Evolutionary conservation across 2,329 filamentous ascomycete genomes (phyloP).

Genomic region (Aspergillus melleus): DNA sequence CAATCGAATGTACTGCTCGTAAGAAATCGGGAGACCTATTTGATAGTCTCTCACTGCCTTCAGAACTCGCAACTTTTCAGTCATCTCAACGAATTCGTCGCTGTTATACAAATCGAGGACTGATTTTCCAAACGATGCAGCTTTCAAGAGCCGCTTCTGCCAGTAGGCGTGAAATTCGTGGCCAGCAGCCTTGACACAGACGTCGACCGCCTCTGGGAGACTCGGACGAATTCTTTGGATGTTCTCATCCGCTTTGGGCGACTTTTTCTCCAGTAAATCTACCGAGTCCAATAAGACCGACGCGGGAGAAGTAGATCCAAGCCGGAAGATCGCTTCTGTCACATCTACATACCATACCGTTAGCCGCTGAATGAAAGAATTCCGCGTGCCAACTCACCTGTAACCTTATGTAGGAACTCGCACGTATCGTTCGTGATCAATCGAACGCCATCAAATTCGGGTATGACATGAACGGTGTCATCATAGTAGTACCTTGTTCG

Average conservation of each 20-base stretch:
- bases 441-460: constrained; percentile 85
- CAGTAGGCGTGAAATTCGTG: constrained; percentile 87
- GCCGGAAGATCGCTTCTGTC: constrained; percentile 83
- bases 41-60: constrained; percentile 92
- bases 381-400: constrained; percentile 46
- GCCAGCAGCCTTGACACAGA: constrained; percentile 88
- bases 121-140: constrained; percentile 95
- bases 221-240: constrained; percentile 89
- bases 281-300: constrained; percentile 93
- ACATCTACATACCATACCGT: constrained; percentile 52
- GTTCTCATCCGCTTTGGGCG: constrained; percentile 95
- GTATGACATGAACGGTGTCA: constrained; percentile 81
- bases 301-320: constrained; percentile 83
- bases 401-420: constrained; percentile 94
- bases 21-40: constrained; percentile 84
- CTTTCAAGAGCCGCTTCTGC: constrained; percentile 95
- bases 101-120: constrained; percentile 97
- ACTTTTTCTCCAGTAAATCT: constrained; percentile 86
- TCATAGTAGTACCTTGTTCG: constrained; percentile 79
- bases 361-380: neutral
- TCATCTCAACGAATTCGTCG: constrained; percentile 98
- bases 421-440: constrained; percentile 91
- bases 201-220: constrained; percentile 89
- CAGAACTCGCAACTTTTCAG: constrained; percentile 85
- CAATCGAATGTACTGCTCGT: constrained; percentile 88